phyloP scores from a whole-genome alignment of 1,139 yeast genomes.

The Suhomyces atakaporum region DNA sequence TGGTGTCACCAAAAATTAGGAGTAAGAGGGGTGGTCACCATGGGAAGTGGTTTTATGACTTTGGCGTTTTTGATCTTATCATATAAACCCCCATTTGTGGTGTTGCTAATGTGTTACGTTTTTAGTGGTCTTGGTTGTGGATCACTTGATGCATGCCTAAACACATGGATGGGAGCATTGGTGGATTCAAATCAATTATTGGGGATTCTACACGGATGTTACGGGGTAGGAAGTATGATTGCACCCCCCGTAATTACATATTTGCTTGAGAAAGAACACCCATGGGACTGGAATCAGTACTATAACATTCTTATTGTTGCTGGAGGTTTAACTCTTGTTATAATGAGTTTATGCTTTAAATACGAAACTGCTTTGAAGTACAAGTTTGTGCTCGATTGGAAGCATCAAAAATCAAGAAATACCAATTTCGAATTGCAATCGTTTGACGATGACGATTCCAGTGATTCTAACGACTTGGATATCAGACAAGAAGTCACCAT shows the following conservation, averaged over 20 bases:
- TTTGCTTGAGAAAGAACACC: conserved; percentile 37
- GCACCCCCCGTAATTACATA: conserved; percentile 61
- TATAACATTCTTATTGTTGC: conserved; percentile 39
- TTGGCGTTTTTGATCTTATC: conserved; percentile 30
- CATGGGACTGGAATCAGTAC: conserved; percentile 52
- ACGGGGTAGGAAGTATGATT: conserved; percentile 68
- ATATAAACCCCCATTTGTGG: conserved; percentile 36
- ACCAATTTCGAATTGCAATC: conserved; percentile 16
- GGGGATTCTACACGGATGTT: conserved; percentile 68
- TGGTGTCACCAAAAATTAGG: conserved; percentile 35
- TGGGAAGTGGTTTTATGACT: conserved; percentile 37
- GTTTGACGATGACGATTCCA: conserved; percentile 22
- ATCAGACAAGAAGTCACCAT: conserved; percentile 23
- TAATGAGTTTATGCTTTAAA: conserved; percentile 36
- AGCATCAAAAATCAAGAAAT: conserved; percentile 13
- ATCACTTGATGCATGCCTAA: conserved; percentile 58
- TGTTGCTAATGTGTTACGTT: conserved; percentile 39
- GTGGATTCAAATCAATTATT: conserved; percentile 60
- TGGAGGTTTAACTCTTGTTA: conserved; percentile 26
- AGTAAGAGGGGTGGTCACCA: conserved; percentile 37
- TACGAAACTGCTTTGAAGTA: conserved; percentile 60
- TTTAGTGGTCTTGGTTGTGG: conserved; percentile 63
- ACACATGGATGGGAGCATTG: conserved; percentile 59
- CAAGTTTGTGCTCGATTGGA: conserved; percentile 32
- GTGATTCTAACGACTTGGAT: conserved; percentile 21